These are phyloP conservation scores for Cichorium intybus DNA, from an alignment of 140 eudicot genomes.

Conservation along the genomic window DNA sequence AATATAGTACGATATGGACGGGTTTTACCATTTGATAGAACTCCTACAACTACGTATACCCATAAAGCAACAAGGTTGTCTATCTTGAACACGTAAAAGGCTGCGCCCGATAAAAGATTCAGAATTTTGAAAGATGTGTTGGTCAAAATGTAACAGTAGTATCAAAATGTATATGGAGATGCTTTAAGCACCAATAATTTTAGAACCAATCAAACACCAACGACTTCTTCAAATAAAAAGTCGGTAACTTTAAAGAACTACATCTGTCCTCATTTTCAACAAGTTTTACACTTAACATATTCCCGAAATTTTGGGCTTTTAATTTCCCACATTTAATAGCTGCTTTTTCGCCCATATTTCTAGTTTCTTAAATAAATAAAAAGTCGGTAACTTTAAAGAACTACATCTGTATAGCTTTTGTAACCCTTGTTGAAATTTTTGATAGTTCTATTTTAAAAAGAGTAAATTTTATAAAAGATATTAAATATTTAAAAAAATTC, in stretches of 20 bases:
- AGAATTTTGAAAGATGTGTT: background rate
- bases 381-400: constrained; percentile 15
- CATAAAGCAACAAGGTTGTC: background rate
- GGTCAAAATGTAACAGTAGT: constrained; percentile 29
- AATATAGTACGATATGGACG: no score
- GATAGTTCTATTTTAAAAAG: background rate
- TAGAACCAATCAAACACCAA: constrained; percentile 25
- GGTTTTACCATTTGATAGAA: no score
- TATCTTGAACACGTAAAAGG: constrained; percentile 14
- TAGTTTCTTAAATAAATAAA: background rate
- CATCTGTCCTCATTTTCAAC: constrained; percentile 29
- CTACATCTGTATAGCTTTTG: background rate
- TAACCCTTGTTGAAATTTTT: background rate
- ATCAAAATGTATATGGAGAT: constrained; percentile 30
- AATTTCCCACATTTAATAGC: constrained; percentile 11
- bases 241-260: constrained; percentile 20
- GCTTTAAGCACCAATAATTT: constrained; percentile 32
- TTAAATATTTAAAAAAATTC: no score
- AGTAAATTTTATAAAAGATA: no score
- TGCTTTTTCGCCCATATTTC: background rate
- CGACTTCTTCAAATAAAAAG: constrained; percentile 14
- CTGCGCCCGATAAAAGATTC: constrained; percentile 8
- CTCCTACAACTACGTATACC: no score
- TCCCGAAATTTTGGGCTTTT: constrained; percentile 36
- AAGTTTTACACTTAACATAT: constrained; percentile 22